These are phyloP conservation scores for Wickerhamiella azyma DNA, from an alignment of 805 yeast genomes.

Conservation along the genomic window DNA sequence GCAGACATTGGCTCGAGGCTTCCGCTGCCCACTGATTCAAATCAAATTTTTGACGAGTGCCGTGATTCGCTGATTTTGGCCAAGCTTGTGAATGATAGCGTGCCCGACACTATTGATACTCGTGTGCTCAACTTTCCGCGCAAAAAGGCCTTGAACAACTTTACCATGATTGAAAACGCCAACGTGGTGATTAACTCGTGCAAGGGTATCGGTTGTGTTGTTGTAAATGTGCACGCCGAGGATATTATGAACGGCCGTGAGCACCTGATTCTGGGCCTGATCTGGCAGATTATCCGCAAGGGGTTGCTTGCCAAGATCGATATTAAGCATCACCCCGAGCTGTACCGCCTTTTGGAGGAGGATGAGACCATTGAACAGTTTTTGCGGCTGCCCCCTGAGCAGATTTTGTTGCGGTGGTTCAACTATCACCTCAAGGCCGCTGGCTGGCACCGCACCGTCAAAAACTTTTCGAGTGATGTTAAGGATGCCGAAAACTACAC, in stretches of 20 bases:
- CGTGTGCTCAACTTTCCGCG: constrained; percentile 88
- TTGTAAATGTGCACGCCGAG: constrained; percentile 94
- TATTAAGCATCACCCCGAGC: constrained; percentile 89
- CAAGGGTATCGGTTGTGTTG: constrained; percentile 96
- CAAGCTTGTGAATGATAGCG: constrained; percentile 90
- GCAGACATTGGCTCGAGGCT: constrained; percentile 66
- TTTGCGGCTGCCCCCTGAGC: constrained; percentile 93
- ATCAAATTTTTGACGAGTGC: constrained; percentile 94
- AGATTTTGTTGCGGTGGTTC: constrained; percentile 92
- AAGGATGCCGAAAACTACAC: constrained; percentile 94
- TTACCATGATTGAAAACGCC: constrained; percentile 93
- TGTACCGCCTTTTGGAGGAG: constrained; percentile 85
- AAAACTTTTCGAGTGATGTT: constrained; percentile 77
- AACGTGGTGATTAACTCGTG: constrained; percentile 97
- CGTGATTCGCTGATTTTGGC: constrained; percentile 89
- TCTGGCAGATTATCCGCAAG: constrained; percentile 97
- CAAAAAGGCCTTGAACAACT: constrained; percentile 73
- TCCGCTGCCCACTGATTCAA: constrained; percentile 86
- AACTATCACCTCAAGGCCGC: constrained; percentile 92
- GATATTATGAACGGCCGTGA: constrained; percentile 95
- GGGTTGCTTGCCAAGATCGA: constrained; percentile 91
- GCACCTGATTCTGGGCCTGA: constrained; percentile 84
- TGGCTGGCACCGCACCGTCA: constrained; percentile 70
- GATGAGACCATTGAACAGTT: constrained; percentile 97
- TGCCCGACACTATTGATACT: constrained; percentile 95